Evolutionary conservation across 257 asterid species (phyloP).

Genomic region (Buddleja alternifolia): DNA sequence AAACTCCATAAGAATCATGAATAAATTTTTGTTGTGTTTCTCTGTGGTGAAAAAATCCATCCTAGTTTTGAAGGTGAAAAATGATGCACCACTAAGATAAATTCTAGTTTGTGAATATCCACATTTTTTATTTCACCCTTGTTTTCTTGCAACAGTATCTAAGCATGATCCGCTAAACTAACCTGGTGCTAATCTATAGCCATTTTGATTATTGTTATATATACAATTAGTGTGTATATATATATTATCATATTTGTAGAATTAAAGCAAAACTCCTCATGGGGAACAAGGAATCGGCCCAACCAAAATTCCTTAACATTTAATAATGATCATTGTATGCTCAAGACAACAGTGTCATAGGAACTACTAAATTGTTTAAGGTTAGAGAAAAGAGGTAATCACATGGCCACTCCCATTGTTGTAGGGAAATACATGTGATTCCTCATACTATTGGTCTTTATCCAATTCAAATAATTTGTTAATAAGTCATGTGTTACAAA

Average conservation of each 20-base stretch:
- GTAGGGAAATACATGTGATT: constrained; percentile 52
- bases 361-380: constrained; percentile 29
- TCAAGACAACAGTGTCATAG: constrained; percentile 36
- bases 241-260: not conserved
- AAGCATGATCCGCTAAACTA: constrained; percentile 23
- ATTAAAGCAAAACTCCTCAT: constrained; percentile 17
- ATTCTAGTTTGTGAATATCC: too few relatives aligned
- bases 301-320: constrained; percentile 38
- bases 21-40: too few relatives aligned
- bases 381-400: constrained; percentile 34
- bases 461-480: not conserved
- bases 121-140: not conserved
- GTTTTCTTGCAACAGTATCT: constrained; percentile 21
- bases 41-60: too few relatives aligned
- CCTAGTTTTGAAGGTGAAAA: too few relatives aligned
- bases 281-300: constrained; percentile 44
- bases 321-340: constrained; percentile 30
- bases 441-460: constrained; percentile 12
- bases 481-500: too few relatives aligned
- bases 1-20: too few relatives aligned
- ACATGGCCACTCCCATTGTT: constrained; percentile 57
- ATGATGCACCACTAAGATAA: too few relatives aligned
- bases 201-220: not conserved
- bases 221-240: too few relatives aligned
- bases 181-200: constrained; percentile 9